Conservation (phyloP, 2,329 filamentous ascomycete species). For the Hymenoscyphus fraxineus region DNA sequence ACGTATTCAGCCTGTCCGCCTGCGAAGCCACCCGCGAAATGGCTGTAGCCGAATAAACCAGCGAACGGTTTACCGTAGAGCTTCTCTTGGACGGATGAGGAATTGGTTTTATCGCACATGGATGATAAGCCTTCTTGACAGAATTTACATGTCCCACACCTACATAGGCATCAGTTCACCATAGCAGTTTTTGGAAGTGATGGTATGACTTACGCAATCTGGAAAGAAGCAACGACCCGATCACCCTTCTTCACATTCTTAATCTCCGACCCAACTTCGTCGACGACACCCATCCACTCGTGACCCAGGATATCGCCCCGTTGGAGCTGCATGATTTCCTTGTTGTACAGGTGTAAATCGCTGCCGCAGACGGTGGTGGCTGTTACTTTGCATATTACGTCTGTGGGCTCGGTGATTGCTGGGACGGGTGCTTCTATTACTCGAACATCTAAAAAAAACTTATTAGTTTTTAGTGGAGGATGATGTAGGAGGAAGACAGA, state of each 20-base stretch:
- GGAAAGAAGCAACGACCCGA: conserved; percentile 61
- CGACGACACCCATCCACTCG: conserved; percentile 58
- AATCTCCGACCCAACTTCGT: conserved; percentile 52
- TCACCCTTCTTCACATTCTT: conserved; percentile 49
- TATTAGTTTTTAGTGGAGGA: not conserved
- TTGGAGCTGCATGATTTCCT: conserved; percentile 42
- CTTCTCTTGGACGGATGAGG: conserved; percentile 55
- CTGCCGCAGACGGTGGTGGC: conserved; percentile 34
- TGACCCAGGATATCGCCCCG: conserved; percentile 57
- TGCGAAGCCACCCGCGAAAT: conserved; percentile 64
- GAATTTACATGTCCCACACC: conserved; percentile 48
- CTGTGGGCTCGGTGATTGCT: conserved; percentile 28
- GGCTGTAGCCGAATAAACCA: conserved; percentile 54
- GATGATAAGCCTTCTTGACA: conserved; percentile 52
- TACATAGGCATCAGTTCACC: not conserved
- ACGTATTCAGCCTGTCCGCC: conserved; percentile 66
- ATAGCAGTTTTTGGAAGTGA: not conserved
- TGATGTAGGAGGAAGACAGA: not conserved
- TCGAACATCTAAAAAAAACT: conserved; percentile 13
- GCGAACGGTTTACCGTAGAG: conserved; percentile 49
- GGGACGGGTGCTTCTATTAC: conserved; percentile 29
- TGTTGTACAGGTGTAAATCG: conserved; percentile 35
- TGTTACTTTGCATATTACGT: conserved; percentile 33
- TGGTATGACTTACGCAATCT: conserved; percentile 51
- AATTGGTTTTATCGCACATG: conserved; percentile 56